A percentile compares a stretch with the other conserved stretches of the same genome.
Evolutionary conservation across 352 stramenopile genomes (phyloP).

Genomic region (Pythium sukuiense): DNA sequence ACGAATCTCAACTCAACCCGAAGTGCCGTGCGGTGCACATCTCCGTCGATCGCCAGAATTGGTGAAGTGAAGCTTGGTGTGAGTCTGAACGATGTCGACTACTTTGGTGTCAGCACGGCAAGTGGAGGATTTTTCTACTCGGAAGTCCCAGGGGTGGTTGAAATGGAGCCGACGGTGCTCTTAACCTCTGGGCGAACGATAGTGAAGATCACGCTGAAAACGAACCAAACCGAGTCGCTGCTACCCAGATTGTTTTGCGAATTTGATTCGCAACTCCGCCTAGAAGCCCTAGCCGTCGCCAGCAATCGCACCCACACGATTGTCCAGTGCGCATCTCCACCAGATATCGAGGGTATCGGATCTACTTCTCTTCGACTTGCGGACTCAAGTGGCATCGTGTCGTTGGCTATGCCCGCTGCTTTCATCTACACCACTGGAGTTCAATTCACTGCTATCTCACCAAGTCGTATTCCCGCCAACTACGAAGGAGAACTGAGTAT

Average conservation of each 20-base stretch:
- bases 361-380: conserved; percentile 4
- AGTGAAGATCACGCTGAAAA: conserved; percentile 6
- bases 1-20: neutral
- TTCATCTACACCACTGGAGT: conserved; percentile 13
- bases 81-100: conserved; percentile 21
- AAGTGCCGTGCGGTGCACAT: conserved; percentile 2
- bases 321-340: conserved; percentile 7
- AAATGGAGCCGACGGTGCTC: conserved; percentile 12
- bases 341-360: conserved; percentile 1
- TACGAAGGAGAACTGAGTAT: conserved; percentile 11
- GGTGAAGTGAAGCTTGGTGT: conserved; percentile 5
- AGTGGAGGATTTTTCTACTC: conserved; percentile 3
- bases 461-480: conserved; percentile 10
- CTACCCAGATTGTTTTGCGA: conserved; percentile 8
- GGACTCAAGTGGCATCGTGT: neutral
- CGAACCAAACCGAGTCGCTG: neutral
- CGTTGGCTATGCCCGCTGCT: neutral
- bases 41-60: neutral
- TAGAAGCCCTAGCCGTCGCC: neutral
- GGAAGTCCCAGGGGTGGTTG: neutral
- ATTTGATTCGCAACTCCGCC: neutral
- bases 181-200: conserved; percentile 12
- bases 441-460: neutral
- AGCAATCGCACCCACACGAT: neutral
- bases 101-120: conserved; percentile 4